A percentile compares a stretch with the other conserved stretches of the same genome.
Evolutionary conservation across 495 filamentous ascomycete genomes (phyloP).

Genomic region (Annulohypoxylon maeteangense): DNA sequence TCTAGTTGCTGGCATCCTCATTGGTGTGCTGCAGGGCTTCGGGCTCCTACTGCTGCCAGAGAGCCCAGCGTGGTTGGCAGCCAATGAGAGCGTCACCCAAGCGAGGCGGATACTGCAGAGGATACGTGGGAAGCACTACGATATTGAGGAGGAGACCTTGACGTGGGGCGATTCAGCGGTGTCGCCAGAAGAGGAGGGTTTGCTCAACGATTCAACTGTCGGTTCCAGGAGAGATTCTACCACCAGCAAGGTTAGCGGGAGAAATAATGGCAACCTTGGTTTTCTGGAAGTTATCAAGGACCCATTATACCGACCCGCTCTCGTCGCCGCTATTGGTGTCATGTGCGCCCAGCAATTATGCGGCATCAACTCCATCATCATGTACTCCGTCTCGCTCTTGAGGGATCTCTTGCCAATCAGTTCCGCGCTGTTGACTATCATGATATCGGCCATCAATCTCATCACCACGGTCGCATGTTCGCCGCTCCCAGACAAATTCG

Average conservation of each 20-base stretch:
- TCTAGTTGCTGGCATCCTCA: slow-evolving; percentile 73
- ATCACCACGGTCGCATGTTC: slow-evolving; percentile 82
- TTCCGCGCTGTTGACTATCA: slow-evolving; percentile 82
- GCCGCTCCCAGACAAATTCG: slow-evolving; percentile 84
- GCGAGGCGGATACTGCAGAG: slow-evolving; percentile 76
- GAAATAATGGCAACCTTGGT: slow-evolving; percentile 63
- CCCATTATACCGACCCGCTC: slow-evolving; percentile 75
- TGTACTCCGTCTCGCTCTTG: slow-evolving; percentile 95
- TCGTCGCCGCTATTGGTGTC: slow-evolving; percentile 85
- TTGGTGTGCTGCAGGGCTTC: slow-evolving; percentile 72
- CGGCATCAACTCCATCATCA: slow-evolving; percentile 96
- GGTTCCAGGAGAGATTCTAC: slow-evolving; percentile 48
- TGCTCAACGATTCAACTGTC: slow-evolving; percentile 52
- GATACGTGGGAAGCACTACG: slow-evolving; percentile 74
- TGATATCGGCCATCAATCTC: slow-evolving; percentile 87
- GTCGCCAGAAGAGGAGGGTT: slow-evolving; percentile 59
- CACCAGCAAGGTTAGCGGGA: slow-evolving; percentile 55
- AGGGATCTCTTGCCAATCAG: slow-evolving; percentile 77
- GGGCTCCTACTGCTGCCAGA: slow-evolving; percentile 80
- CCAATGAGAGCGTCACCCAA: slow-evolving; percentile 66
- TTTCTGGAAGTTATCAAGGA: slow-evolving; percentile 73
- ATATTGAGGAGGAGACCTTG: slow-evolving; percentile 79
- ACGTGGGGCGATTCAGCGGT: slow-evolving; percentile 64
- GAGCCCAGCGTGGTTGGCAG: slow-evolving; percentile 85
- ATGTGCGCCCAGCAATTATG: slow-evolving; percentile 94